Base-by-base conservation (phyloP, 148 eudicot genomes). In the Silene uniflora region DNA sequence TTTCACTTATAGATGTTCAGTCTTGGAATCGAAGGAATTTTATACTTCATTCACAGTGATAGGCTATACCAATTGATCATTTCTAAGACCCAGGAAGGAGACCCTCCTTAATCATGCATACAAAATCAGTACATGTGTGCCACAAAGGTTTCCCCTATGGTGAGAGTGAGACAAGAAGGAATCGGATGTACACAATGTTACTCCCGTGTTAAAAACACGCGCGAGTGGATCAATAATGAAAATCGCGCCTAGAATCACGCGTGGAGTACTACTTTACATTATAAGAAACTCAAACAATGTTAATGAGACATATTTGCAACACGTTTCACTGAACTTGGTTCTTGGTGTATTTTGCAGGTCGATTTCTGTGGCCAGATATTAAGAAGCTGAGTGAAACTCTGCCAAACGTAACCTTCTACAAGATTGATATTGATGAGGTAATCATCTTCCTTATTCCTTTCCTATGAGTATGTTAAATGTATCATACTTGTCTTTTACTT, bases 341-440 rank as follows among this genome's bases (percentile, higher is more conserved):
- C 67, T 67, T 62, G 55, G 27, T 16, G n/a, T 58, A 11, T 70
- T 69, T 82, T 76, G 46, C 81, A 84, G 87, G 87, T 74, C 67
- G 80, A 78, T 76, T 84, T 71, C 73, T 76, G 23, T 80, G 82
- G 81, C 78, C 85, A 44, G 77, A 78, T 71, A 81, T 79, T 62
- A 29, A 74, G 73, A 75, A 87, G 64, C 56, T 91, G 82, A 90
- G 85, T 81, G 87, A 90, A 78, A 81, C 81, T 47, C 79, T 87
- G 71, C 90, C 90, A 62, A 84, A 88, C 75, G 93, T 94, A 58
- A 90, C 89, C 29, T 86, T 91, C 65, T 94, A 87, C 83, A 94
- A 94, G 84, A 80, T 94, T 52, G 98, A 94, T 80, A 90, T 90
- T 56, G 98, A 94, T 86, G 86, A 87, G 89, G 98, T 91, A 79